These are phyloP conservation scores for Pezizomycotina sp. DNA, from an alignment of 2,329 filamentous ascomycete species.

Conservation along the genomic window DNA sequence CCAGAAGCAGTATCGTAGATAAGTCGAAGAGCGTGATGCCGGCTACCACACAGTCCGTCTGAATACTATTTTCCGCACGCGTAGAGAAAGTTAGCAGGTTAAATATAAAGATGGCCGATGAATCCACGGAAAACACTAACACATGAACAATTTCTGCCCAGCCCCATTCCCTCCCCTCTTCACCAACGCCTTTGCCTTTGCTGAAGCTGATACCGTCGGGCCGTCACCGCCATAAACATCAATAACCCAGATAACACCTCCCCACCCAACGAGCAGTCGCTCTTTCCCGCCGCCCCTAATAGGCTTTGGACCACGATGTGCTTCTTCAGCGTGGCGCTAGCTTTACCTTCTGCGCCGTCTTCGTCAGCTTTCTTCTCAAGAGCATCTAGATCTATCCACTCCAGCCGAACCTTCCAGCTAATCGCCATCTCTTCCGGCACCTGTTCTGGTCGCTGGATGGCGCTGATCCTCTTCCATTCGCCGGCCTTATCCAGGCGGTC, in stretches of 20 bases:
- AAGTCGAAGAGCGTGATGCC: slow-evolving; percentile 93
- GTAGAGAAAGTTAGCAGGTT: slow-evolving; percentile 27
- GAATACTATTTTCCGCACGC: slow-evolving; percentile 42
- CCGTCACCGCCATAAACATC: slow-evolving; percentile 66
- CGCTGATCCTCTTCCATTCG: slow-evolving; percentile 84
- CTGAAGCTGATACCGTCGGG: slow-evolving; percentile 30
- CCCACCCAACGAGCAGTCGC: slow-evolving; percentile 85
- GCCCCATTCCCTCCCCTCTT: slow-evolving; percentile 55
- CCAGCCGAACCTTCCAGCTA: slow-evolving; percentile 79
- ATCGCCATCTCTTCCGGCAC: slow-evolving; percentile 93
- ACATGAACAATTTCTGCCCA: slow-evolving; percentile 83
- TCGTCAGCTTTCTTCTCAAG: slow-evolving; percentile 56
- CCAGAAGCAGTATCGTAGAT: slow-evolving; percentile 75
- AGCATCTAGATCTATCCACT: slow-evolving; percentile 78
- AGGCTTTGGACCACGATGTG: slow-evolving; percentile 22
- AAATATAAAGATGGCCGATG: background rate
- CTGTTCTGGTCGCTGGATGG: slow-evolving; percentile 71
- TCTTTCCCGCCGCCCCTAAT: slow-evolving; percentile 32
- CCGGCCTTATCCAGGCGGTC: slow-evolving; percentile 36
- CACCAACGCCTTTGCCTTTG: slow-evolving; percentile 20
- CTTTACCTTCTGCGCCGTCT: slow-evolving; percentile 28
- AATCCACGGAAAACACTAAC: slow-evolving; percentile 38
- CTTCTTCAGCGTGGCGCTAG: slow-evolving; percentile 22
- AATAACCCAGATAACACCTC: slow-evolving; percentile 87
- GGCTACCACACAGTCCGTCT: slow-evolving; percentile 94